Base-by-base conservation (phyloP, 2,329 filamentous ascomycete species). In the Paraphoma chrysanthemicola region DNA sequence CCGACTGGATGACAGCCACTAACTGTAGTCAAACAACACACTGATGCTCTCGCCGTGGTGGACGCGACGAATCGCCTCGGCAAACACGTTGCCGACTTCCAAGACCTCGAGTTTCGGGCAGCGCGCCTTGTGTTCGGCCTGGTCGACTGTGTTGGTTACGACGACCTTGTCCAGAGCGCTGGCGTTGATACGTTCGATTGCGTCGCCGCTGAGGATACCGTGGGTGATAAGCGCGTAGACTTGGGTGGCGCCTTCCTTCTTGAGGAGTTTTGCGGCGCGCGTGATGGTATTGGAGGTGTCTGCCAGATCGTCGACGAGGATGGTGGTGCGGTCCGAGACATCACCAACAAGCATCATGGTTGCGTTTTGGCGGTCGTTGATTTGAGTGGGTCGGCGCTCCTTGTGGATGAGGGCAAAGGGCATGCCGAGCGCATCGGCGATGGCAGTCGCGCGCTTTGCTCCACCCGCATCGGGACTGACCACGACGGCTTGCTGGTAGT, bases 341-440 rank as follows among this genome's bases (percentile, higher is more conserved):
- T 96, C 88, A 61, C 93, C 93, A 39, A 97, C 93, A 41, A 97
- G 84, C 90, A 97, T 95, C 91, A 97, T 96, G 57, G 92, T 94
- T 18, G 86, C 86, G 69, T 88, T 88, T 64, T 88, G 92, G 48
- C 91, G 89, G 75, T 96, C 92, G 55, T 86, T 91, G 76, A 96
- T 93, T 67, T 90, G 90, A 49, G 91, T 96, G 29, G 92, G 93
- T 46, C 92, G 90, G 67, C 92, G 91, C 85, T 96, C 92, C 89
- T 98, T 99, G 84, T 99, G 95, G 71, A 99, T 99, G 56, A 99
- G 86, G 46, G 95, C 95, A 80, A 99, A 98, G 57, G 95, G 92
- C 83, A 97, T 93, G 66, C 92, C 91, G 61, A 98, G 85, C 59
- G 90, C 89, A 79, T 99, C 95, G 11, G 95, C 94, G 76, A 99